These are phyloP conservation scores for Fragilaria crotonensis DNA, from an alignment of 108 stramenopile species.

Conservation along the genomic window DNA sequence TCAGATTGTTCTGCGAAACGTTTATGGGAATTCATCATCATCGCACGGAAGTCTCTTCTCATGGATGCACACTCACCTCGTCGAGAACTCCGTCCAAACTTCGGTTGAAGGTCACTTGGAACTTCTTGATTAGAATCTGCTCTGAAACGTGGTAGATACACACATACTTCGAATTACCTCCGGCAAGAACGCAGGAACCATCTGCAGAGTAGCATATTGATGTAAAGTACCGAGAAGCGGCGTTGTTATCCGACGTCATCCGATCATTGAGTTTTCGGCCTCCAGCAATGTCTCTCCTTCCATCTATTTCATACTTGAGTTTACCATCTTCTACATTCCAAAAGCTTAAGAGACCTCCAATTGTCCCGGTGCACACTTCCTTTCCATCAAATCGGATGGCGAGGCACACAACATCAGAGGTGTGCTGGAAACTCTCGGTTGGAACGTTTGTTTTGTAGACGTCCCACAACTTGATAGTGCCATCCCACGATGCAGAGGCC, in stretches of 20 bases:
- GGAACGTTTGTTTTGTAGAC: slow-evolving; percentile 83
- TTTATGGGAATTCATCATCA: slow-evolving; percentile 76
- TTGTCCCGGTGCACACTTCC: slow-evolving; percentile 87
- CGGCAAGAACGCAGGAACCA: slow-evolving; percentile 92
- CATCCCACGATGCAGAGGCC: slow-evolving; percentile 96
- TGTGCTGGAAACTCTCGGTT: slow-evolving; percentile 88
- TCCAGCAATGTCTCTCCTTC: slow-evolving; percentile 81
- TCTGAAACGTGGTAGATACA: slow-evolving; percentile 95
- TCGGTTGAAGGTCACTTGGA: slow-evolving; percentile 96
- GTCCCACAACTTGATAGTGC: slow-evolving; percentile 96
- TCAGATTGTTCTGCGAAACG: slow-evolving; percentile 52
- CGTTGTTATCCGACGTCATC: slow-evolving; percentile 85
- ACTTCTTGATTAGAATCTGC: slow-evolving; percentile 95
- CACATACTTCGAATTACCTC: slow-evolving; percentile 95
- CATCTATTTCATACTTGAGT: slow-evolving; percentile 83
- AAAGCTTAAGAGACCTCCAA: slow-evolving; percentile 85
- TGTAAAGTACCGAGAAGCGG: slow-evolving; percentile 90
- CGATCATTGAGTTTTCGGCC: slow-evolving; percentile 86
- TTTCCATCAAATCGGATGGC: slow-evolving; percentile 95
- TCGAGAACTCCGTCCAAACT: slow-evolving; percentile 86
- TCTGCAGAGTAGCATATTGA: slow-evolving; percentile 95
- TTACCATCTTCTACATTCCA: slow-evolving; percentile 89
- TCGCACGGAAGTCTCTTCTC: slow-evolving; percentile 10
- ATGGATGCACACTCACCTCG: slow-evolving; percentile 46
- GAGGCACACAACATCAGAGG: slow-evolving; percentile 92